Evolutionary conservation across 495 filamentous ascomycete species (phyloP), one percentile per base, ranked within the genome.

Genomic region (Neurospora africana): DNA sequence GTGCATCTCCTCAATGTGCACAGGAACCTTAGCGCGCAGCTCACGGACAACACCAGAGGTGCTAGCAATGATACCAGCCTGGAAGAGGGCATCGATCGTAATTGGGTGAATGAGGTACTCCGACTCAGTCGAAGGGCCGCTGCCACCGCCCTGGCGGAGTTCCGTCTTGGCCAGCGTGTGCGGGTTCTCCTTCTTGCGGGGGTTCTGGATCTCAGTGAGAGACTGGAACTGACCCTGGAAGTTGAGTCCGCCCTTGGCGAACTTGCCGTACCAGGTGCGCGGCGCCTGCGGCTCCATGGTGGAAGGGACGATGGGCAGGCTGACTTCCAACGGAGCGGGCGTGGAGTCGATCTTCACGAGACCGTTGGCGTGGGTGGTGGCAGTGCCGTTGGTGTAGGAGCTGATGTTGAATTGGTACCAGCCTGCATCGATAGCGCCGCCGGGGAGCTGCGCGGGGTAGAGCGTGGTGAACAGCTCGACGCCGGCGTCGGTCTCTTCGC

Each of bases 71-170:
- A 80, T 36, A 11, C 76, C 72, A 3, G 68, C 36, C 33, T 86
- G 84, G 70, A 84, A 79, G 7, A 75, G 76, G 8, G 75, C 75
- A 74, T 85, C 83, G 2, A 86, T 75, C 36, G 81, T 71, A 0
- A 76, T 75, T 4, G 83, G 83, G 44, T 84, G 83, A 39, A 85
- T 78, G 61, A 80, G 72, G 23, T 23, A 76, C 65, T 53, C 78
- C 73, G 41, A 80, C 74, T 33, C 74, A 70, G 38, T 72, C 78
- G 15, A 78, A 70, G 0, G 77, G 21, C 11, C 61, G 47, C 8
- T 67, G n/a, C n/a, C 74, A 19, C 73, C 73, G 35, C 81, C 77
- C 76, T 77, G 81, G 11, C 47, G 72, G 33, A 81, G 53, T 8
- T 65, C 53, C 13, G 53, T 33, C 53, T 65, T 65, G 3, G 53